Evolutionary conservation across 192 early-diverging fungal species (phyloP).

Genomic region (Gamsiella multidivaricata): DNA sequence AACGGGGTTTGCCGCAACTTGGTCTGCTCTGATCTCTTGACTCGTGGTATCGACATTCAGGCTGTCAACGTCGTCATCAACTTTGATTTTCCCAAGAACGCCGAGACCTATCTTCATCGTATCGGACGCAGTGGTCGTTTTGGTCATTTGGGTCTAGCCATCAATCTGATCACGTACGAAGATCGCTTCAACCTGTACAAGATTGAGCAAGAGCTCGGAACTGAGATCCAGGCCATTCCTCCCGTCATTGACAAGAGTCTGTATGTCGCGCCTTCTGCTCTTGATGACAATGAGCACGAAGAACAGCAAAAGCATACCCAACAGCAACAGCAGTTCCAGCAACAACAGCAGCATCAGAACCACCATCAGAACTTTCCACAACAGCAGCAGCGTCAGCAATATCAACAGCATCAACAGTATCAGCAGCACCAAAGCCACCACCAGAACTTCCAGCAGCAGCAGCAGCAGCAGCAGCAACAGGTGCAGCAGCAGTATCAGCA

Average conservation of each 20-base stretch:
- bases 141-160: constrained; percentile 95
- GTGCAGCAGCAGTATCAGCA: constrained; percentile 13
- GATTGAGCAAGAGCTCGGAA: constrained; percentile 98
- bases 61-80: constrained; percentile 99
- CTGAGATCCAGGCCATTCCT: constrained; percentile 98
- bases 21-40: constrained; percentile 97
- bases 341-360: constrained; percentile 57
- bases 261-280: constrained; percentile 82
- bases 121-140: constrained; percentile 98
- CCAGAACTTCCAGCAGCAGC: constrained; percentile 15
- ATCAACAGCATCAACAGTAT: constrained; percentile 15
- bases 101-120: constrained; percentile 98
- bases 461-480: constrained; percentile 20
- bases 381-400: constrained; percentile 18
- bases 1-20: constrained; percentile 97
- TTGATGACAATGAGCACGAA: constrained; percentile 64
- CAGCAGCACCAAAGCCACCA: constrained; percentile 19
- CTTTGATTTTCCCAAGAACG: constrained; percentile 99
- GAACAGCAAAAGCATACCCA: constrained; percentile 56
- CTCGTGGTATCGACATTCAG: constrained; percentile 99
- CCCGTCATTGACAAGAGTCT: constrained; percentile 95
- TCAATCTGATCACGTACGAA: constrained; percentile 98
- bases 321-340: constrained; percentile 54
- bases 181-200: constrained; percentile 98
- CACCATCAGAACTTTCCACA: constrained; percentile 37